Base-by-base conservation (phyloP, 352 stramenopile species). In the Phytopythium montanum region DNA sequence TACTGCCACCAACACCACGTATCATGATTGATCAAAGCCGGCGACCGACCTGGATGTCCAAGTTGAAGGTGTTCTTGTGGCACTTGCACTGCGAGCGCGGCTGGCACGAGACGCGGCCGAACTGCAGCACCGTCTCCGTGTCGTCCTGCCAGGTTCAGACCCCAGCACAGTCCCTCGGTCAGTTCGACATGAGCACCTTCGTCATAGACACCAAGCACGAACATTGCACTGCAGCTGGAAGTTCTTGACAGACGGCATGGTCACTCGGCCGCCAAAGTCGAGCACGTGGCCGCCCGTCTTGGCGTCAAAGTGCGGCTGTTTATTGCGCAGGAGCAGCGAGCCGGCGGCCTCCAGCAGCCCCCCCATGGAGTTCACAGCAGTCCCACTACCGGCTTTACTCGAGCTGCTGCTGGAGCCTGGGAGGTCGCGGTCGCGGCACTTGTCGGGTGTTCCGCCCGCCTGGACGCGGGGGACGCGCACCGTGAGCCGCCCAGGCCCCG, bases 41-140 rank as follows among this genome's bases (percentile, higher is more conserved):
- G n/a, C 19, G 25, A 29, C 25, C 44, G 4, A 70, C 72, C 69
- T 76, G 70, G 67, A 98, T 83, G 65, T 99, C 94, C 87, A 98
- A 96, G 2, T 85, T 97, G 70, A 99, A 99, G 9, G 65, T 75
- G 58, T 96, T 76, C 45, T 97, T 90, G 69, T 88, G 79, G 65
- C 79, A 87, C 45, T 79, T 84, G 64, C 72, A 87, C 59, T 87
- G 76, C 39, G 39, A 28, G 7, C 69, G 63, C 14, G 74, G 76
- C 39, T 81, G 74, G 36, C 79, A 89, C 4, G 76, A 87, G 19
- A 90, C 65, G n/a, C 80, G 70, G 10, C 78, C 78, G 48, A 88
- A 90, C 61, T 87, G 78, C 8, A 90, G 61, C 16, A 81, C 58
- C 1, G 69, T 74, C 34, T 69, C 72, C n/a, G 34, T 14, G 23